phyloP scores from a whole-genome alignment of 495 filamentous ascomycete species.

The Saxophila tyrrhenica region DNA sequence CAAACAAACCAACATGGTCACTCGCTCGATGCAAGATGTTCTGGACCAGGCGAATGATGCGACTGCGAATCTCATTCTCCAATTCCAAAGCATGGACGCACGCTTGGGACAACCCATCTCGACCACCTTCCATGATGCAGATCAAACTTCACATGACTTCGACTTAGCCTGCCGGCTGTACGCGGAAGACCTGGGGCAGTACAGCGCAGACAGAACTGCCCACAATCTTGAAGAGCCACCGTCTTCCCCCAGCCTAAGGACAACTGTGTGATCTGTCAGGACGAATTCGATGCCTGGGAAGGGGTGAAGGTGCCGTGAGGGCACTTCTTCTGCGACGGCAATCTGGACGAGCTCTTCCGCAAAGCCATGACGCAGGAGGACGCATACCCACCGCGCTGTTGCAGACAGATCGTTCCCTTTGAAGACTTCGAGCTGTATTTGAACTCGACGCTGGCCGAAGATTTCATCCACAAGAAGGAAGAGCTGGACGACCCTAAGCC shows the following conservation, averaged over 20 bases:
- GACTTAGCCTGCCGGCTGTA: not conserved
- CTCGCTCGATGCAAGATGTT: not conserved
- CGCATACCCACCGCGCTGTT: conserved; percentile 21
- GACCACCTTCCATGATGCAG: not conserved
- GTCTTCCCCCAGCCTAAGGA: not conserved
- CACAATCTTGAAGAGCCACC: not conserved
- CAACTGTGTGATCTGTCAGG: conserved; percentile 1
- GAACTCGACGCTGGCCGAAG: not conserved
- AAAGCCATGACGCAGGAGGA: not conserved
- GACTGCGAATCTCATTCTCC: not conserved
- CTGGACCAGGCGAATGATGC: not conserved
- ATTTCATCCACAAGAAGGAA: conserved; percentile 20
- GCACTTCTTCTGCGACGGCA: conserved; percentile 9
- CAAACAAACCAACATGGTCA: no score
- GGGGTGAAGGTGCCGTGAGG: not conserved
- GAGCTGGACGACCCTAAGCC: conserved; percentile 22
- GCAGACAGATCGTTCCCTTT: conserved; percentile 9
- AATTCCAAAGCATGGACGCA: not conserved
- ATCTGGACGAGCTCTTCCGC: conserved; percentile 1
- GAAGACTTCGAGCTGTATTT: not conserved
- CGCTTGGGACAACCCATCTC: not conserved
- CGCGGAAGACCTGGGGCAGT: not conserved
- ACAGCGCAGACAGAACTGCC: not conserved
- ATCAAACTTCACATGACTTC: not conserved
- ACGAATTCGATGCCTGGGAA: not conserved